These are phyloP conservation scores for Leptographium lundbergii DNA, from an alignment of 2,329 filamentous ascomycete species.

Conservation along the genomic window DNA sequence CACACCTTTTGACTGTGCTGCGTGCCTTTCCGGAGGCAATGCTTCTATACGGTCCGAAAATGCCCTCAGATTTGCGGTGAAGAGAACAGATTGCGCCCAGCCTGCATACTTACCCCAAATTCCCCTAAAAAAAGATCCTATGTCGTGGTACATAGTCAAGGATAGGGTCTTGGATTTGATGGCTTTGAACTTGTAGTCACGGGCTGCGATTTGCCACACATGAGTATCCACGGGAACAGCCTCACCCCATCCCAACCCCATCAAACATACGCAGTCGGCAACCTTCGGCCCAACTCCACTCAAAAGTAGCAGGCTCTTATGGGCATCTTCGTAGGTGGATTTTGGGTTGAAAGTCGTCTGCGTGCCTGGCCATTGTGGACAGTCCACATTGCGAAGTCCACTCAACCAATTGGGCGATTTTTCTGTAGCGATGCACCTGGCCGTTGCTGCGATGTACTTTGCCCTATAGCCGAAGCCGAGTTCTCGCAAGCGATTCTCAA, in stretches of 20 bases:
- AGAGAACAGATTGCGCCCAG: conserved; percentile 95
- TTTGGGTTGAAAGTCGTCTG: not conserved
- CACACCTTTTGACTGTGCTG: not conserved
- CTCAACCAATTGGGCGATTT: conserved; percentile 65
- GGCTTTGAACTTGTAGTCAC: conserved; percentile 87
- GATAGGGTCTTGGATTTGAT: conserved; percentile 58
- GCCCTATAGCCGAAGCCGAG: conserved; percentile 92
- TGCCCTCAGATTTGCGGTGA: conserved; percentile 79
- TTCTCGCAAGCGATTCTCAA: conserved; percentile 67
- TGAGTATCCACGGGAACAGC: conserved; percentile 95
- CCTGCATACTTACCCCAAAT: conserved; percentile 91
- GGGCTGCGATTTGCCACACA: conserved; percentile 94
- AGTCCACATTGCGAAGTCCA: conserved; percentile 63
- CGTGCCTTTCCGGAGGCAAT: not conserved
- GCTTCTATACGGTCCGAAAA: conserved; percentile 55
- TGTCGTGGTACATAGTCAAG: conserved; percentile 76
- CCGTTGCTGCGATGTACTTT: conserved; percentile 82
- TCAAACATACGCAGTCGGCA: conserved; percentile 88
- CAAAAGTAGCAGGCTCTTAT: conserved; percentile 64
- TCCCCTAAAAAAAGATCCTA: conserved; percentile 77
- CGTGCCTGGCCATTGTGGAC: conserved; percentile 35
- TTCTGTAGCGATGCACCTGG: conserved; percentile 55
- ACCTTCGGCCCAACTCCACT: conserved; percentile 94
- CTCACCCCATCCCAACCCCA: conserved; percentile 93
- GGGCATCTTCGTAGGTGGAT: conserved; percentile 57